Evolutionary conservation across 2,329 filamentous ascomycete species (phyloP), one percentile per base, ranked within the genome.

Genomic region (Fusarium verticillioides): DNA sequence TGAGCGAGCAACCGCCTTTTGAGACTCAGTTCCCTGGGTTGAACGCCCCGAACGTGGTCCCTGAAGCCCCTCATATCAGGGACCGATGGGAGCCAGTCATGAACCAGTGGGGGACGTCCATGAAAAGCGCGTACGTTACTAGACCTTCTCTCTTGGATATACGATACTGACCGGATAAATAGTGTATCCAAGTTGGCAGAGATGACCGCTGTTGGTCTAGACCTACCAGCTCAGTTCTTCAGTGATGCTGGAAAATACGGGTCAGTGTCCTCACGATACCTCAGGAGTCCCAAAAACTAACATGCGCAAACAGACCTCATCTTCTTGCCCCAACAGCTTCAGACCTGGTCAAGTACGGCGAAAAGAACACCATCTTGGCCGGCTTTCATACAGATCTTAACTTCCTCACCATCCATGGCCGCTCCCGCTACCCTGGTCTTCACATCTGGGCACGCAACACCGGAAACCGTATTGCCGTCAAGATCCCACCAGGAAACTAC

Each of bases 391-490:
- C 89, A 2, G 89, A 91, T 76, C 87, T 91, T 65, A 91, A 91
- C 84, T 91, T 90, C 79, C 84, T 91, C 59, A 91, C 89, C 72
- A 91, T 91, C 80, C 89, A 91, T 82, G 89, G 89, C 63, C 89
- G 89, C 73, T 89, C 87, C 36, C 87, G 89, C 66, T 91, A 89
- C 74, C 89, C 89, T 0, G 89, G 89, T 5, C 84, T 91, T 73
- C 86, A 91, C 82, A 87, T 91, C 76, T 91, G 89, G 89, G 89
- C 88, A 28, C 87, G 89, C 74, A 91, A 91, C 84, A 90, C 88
- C 4, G 89, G 89, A 49, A 84, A 83, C 69, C 85, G 86, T 72
- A 89, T 91, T 72, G 80, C 88, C 49, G 89, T 91, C 70, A 85
- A 85, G 80, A 90, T 91, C 72, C 89, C 89, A 0, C 81, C 82